Evolutionary conservation across 2,329 filamentous ascomycete species (phyloP), one percentile per base, ranked within the genome.

Genomic region (Rachicladosporium sp.): DNA sequence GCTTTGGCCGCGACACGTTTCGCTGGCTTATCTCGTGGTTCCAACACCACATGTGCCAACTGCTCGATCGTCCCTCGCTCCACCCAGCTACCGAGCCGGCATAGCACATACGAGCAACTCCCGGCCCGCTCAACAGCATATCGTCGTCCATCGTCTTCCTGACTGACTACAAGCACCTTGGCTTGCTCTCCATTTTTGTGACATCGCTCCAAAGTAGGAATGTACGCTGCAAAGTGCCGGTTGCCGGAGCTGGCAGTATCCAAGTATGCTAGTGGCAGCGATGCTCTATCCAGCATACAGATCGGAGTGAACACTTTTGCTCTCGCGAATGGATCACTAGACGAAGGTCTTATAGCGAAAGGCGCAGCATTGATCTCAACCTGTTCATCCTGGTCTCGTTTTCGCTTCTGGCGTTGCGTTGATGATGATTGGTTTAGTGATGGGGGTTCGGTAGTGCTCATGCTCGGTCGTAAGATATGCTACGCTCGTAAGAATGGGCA

Each of bases 51-150:
- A 55, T 56, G 30, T 30, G 75, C 73, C 31, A 66, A 57, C 8
- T 58, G 55, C 15, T 62, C 60, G 23, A 87, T 62, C 6, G 67
- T 61, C 29, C 70, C 66, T 37, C 80, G 55, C 44, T 78, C 71
- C 13, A 82, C 68, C 79, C 80, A 84, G 12, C 65, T 59, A 2
- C 75, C 79, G 33, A 91, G 63, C 50, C 73, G 78, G 57, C 79
- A 87, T 19, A 85, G 56, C 7, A 74, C 73, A 55, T 83, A 88
- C 3, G 80, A 64, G 1, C 71, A 70, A 34, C 63, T 59, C 10
- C 68, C 64, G 29, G 82, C 74, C 15, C 74, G 69, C 61, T 88
- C 82, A 11, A 84, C 62, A 9, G 71, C 78, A 53, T 76, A 81
- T 0, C 73, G 46, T 30, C 64, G 65, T 40, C 67, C 65, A 44